Percentiles rank a stretch among this genome's conserved stretches.
Evolutionary conservation across 306 rosid genomes (phyloP).

Genomic region (Canavalia ensiformis): DNA sequence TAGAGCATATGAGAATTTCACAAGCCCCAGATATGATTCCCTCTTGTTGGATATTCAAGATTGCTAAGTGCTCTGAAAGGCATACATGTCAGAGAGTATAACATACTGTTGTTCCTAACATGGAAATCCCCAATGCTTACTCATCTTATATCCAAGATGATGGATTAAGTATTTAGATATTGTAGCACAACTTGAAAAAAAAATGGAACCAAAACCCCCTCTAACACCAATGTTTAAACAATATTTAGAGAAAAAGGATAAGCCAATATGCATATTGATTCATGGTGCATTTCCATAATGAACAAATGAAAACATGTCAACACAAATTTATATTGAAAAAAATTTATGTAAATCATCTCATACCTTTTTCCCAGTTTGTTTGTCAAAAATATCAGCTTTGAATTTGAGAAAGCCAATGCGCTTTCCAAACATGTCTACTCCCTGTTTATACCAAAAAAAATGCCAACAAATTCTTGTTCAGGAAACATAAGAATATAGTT

Average conservation of each 20-base stretch:
- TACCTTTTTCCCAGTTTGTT: constrained; percentile 83
- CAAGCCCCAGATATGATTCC: constrained; percentile 17
- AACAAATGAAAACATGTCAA: constrained; percentile 16
- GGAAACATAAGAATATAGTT: background rate
- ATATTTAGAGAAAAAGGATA: background rate
- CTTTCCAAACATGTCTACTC: constrained; percentile 92
- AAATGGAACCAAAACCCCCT: background rate
- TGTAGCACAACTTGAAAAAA: background rate
- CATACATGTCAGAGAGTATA: background rate
- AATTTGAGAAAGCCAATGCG: constrained; percentile 90
- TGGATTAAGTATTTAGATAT: constrained; percentile 32
- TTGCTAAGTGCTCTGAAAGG: constrained; percentile 8
- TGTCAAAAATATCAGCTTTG: constrained; percentile 82
- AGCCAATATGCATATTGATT: constrained; percentile 3
- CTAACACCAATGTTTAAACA: constrained; percentile 2
- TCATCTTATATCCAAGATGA: constrained; percentile 11
- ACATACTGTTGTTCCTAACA: constrained; percentile 14
- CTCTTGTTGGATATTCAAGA: constrained; percentile 33
- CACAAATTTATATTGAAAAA: constrained; percentile 19
- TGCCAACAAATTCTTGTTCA: constrained; percentile 9
- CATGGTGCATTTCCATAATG: constrained; percentile 6
- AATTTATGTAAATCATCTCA: constrained; percentile 20
- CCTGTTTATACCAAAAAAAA: constrained; percentile 57
- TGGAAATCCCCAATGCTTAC: constrained; percentile 26
- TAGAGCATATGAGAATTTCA: constrained; percentile 25